A percentile compares a stretch with the other conserved stretches of the same genome.
phyloP scores from a whole-genome alignment of 129 eudicot genomes.

The Pseudognaphalium luteoalbum region DNA sequence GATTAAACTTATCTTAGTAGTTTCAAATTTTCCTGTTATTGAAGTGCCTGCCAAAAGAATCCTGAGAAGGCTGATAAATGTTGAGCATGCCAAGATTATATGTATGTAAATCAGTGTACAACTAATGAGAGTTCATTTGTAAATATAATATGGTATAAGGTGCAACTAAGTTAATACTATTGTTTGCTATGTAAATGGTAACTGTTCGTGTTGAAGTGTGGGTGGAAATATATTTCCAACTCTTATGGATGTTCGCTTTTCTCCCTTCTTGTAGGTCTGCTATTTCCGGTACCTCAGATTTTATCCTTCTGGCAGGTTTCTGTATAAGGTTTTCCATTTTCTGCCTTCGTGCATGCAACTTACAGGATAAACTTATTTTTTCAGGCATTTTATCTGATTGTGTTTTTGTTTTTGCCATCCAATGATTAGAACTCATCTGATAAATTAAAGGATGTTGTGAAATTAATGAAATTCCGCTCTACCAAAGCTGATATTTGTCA shows the following conservation, averaged over 20 bases:
- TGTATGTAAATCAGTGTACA: neutral
- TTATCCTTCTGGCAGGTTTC: conserved; percentile 91
- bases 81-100: neutral
- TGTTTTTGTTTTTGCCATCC: conserved; percentile 21
- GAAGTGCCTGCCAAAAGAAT: conserved; percentile 3
- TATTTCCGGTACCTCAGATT: conserved; percentile 91
- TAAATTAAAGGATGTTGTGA: conserved; percentile 84
- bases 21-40: conserved; percentile 9
- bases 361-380: neutral
- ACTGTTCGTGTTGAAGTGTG: neutral
- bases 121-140: neutral
- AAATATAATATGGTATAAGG: neutral
- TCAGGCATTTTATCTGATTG: conserved; percentile 26
- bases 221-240: neutral
- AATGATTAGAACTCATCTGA: conserved; percentile 76
- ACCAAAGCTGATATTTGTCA: conserved; percentile 64
- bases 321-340: conserved; percentile 65
- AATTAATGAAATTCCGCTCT: conserved; percentile 73
- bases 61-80: neutral
- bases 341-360: conserved; percentile 18
- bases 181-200: neutral
- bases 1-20: neutral
- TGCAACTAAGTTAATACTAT: conserved; percentile 15
- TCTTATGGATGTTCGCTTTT: conserved; percentile 4
- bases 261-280: conserved; percentile 71